phyloP scores from a whole-genome alignment of 345 rosid species.

The Populus simonii region DNA sequence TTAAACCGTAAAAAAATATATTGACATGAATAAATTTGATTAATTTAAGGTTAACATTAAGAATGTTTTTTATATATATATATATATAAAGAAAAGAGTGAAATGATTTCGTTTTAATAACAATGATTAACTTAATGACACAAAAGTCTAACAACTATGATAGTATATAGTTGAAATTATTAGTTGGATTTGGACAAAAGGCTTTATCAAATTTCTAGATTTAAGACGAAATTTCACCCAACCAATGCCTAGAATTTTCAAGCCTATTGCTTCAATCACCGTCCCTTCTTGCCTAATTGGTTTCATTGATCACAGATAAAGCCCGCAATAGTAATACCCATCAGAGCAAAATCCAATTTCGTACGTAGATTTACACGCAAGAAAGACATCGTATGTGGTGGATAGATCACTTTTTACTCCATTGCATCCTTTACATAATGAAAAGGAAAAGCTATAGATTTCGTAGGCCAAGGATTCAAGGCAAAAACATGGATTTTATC shows the following conservation, averaged over 20 bases:
- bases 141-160: too few relatives aligned
- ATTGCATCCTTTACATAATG: constrained; percentile 12
- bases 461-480: constrained; percentile 22
- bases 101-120: too few relatives aligned
- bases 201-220: background rate
- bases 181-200: background rate
- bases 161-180: background rate
- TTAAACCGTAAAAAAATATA: too few relatives aligned
- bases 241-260: background rate
- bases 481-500: constrained; percentile 14
- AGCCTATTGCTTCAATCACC: background rate
- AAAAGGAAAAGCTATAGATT: constrained; percentile 27
- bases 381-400: background rate
- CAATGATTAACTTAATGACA: too few relatives aligned
- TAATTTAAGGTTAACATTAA: too few relatives aligned
- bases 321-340: constrained; percentile 28
- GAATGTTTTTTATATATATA: too few relatives aligned
- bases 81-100: too few relatives aligned
- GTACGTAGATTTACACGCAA: constrained; percentile 25
- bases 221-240: background rate
- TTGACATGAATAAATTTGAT: too few relatives aligned
- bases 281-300: constrained; percentile 2
- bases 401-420: constrained; percentile 17
- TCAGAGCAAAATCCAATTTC: constrained; percentile 2
- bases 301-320: background rate